phyloP scores from a whole-genome alignment of 768 basidiomycete genomes.

The Termitomyces sp. region DNA sequence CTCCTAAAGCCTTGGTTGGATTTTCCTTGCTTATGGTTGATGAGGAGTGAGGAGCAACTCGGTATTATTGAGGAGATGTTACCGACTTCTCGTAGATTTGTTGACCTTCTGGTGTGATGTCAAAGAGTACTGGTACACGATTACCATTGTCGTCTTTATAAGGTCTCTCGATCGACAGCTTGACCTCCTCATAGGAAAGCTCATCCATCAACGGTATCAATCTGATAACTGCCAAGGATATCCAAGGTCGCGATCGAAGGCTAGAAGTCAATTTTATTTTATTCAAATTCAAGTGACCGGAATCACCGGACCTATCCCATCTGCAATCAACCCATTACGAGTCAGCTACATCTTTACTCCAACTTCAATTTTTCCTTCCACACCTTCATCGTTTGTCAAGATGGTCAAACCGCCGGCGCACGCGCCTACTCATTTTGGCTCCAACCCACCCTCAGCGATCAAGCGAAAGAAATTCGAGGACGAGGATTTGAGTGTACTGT shows the following conservation, averaged over 20 bases:
- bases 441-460: conserved; percentile 23
- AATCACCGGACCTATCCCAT: conserved; percentile 15
- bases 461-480: conserved; percentile 67
- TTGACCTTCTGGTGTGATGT: conserved; percentile 67
- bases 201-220: conserved; percentile 14
- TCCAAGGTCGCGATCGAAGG: background rate
- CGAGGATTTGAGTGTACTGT: conserved; percentile 36
- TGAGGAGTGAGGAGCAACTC: conserved; percentile 10
- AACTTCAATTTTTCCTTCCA: background rate
- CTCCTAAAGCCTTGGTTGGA: conserved; percentile 52
- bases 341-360: conserved; percentile 6
- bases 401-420: conserved; percentile 35
- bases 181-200: conserved; percentile 53
- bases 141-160: conserved; percentile 76
- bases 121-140: conserved; percentile 53
- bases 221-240: background rate
- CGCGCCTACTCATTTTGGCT: conserved; percentile 6
- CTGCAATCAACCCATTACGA: conserved; percentile 7
- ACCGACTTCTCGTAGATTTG: conserved; percentile 70
- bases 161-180: conserved; percentile 68
- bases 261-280: background rate
- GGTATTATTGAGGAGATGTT: conserved; percentile 4
- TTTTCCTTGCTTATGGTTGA: conserved; percentile 41
- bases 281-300: conserved; percentile 7
- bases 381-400: background rate